These are phyloP conservation scores for Lentinula boryana DNA, from an alignment of 768 basidiomycete species.

Conservation along the genomic window DNA sequence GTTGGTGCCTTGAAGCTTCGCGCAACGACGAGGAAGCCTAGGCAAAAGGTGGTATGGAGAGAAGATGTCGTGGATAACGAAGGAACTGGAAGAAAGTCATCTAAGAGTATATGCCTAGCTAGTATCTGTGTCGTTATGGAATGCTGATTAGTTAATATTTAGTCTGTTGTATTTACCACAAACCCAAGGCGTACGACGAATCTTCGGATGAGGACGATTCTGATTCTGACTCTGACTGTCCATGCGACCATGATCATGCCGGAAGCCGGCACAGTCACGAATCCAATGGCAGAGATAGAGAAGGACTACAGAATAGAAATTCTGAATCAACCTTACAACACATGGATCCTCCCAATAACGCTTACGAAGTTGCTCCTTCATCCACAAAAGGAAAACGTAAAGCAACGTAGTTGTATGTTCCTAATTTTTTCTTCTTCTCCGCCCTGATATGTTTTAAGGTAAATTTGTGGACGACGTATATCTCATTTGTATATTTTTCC, in stretches of 20 bases:
- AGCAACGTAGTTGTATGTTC: slow-evolving; percentile 13
- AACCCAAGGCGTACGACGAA: slow-evolving; percentile 73
- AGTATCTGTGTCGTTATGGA: not conserved
- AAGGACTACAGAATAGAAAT: slow-evolving; percentile 6
- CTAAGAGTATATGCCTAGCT: slow-evolving; percentile 67
- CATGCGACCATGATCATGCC: slow-evolving; percentile 16
- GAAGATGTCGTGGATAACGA: slow-evolving; percentile 91
- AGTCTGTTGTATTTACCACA: slow-evolving; percentile 97
- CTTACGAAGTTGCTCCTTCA: slow-evolving; percentile 39
- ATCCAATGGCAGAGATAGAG: slow-evolving; percentile 4
- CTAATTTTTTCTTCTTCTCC: slow-evolving; percentile 2
- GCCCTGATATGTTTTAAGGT: not conserved
- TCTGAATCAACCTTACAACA: slow-evolving; percentile 8
- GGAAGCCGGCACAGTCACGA: slow-evolving; percentile 16
- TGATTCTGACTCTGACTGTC: slow-evolving; percentile 40
- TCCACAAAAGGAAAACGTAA: slow-evolving; percentile 30
- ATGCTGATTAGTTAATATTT: not conserved
- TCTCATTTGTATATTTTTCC: no score
- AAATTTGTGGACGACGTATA: no score
- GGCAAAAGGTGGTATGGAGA: slow-evolving; percentile 68
- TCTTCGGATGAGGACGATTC: slow-evolving; percentile 61
- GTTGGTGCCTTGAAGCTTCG: slow-evolving; percentile 58
- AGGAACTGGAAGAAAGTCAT: slow-evolving; percentile 81
- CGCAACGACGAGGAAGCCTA: slow-evolving; percentile 27
- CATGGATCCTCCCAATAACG: slow-evolving; percentile 31